phyloP scores from a whole-genome alignment of 78 protist genomes.

The Guillardia theta region DNA sequence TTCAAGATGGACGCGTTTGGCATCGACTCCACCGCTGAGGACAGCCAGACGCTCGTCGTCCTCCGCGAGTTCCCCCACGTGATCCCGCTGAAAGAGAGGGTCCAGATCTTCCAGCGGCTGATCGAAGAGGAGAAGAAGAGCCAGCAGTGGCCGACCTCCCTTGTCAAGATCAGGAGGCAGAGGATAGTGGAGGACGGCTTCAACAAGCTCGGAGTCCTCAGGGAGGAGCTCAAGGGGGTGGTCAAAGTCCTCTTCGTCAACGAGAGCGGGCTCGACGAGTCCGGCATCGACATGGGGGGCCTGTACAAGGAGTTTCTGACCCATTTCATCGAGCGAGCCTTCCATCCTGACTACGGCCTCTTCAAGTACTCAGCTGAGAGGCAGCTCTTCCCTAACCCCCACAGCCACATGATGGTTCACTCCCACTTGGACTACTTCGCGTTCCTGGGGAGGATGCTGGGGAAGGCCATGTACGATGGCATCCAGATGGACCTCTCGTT shows the following conservation, averaged over 20 bases:
- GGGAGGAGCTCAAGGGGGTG: not conserved
- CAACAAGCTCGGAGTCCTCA: not conserved
- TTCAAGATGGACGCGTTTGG: not conserved
- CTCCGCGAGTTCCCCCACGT: conserved; percentile 40
- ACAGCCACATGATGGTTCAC: not conserved
- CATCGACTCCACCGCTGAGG: not conserved
- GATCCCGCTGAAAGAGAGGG: not conserved
- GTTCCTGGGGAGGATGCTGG: not conserved
- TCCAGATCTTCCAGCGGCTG: not conserved
- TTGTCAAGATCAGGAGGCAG: not conserved
- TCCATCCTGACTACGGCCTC: conserved; percentile 20
- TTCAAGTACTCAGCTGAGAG: not conserved
- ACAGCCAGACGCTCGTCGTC: not conserved
- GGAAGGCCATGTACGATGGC: conserved; percentile 5
- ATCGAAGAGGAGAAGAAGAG: not conserved
- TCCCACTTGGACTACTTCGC: not conserved
- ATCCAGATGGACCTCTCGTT: not conserved
- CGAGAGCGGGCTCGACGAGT: conserved; percentile 39
- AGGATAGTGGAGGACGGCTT: not conserved
- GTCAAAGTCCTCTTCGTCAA: conserved; percentile 25
- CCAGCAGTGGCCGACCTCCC: not conserved
- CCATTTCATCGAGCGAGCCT: not conserved
- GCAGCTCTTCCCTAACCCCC: conserved; percentile 32
- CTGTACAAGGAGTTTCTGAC: conserved; percentile 34
- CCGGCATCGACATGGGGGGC: conserved; percentile 37